A percentile compares a stretch with the other conserved stretches of the same genome.
These are phyloP conservation scores for Leishmania amazonensis DNA, from an alignment of 208 protist species.

Conservation along the genomic window DNA sequence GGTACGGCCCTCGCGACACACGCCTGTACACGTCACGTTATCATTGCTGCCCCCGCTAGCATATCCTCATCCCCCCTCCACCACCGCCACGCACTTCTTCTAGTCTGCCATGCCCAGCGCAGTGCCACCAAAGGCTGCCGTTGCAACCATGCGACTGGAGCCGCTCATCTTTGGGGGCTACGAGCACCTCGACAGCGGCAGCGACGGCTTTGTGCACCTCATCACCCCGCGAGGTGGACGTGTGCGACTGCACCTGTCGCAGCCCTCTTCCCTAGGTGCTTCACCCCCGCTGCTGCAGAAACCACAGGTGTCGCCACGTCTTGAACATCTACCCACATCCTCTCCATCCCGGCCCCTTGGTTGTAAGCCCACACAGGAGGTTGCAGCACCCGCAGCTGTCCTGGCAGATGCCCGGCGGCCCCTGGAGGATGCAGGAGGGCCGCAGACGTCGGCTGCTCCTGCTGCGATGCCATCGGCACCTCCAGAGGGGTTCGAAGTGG, in stretches of 20 bases:
- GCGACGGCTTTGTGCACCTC: conserved; percentile 10
- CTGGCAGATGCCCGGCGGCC: background rate
- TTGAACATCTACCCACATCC: background rate
- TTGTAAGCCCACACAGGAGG: background rate
- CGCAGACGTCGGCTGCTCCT: background rate
- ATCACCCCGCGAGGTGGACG: conserved; percentile 11
- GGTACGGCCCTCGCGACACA: background rate
- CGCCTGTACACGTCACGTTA: background rate
- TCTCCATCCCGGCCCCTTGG: background rate
- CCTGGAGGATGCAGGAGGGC: background rate
- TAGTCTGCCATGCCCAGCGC: background rate
- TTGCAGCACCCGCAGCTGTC: background rate
- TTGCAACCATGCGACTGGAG: conserved; percentile 15
- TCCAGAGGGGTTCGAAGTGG: conserved; percentile 24
- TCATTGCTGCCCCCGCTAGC: background rate
- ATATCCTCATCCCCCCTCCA: background rate
- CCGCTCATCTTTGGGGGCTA: conserved; percentile 24
- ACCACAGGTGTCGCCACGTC: background rate
- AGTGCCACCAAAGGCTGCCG: background rate
- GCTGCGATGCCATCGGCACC: background rate
- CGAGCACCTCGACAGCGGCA: background rate
- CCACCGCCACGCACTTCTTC: background rate
- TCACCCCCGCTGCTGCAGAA: background rate
- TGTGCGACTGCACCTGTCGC: conserved; percentile 12
- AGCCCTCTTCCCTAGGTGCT: background rate